These are phyloP conservation scores for Chaetoceros tenuissimus DNA, from an alignment of 108 stramenopile genomes.

Conservation along the genomic window DNA sequence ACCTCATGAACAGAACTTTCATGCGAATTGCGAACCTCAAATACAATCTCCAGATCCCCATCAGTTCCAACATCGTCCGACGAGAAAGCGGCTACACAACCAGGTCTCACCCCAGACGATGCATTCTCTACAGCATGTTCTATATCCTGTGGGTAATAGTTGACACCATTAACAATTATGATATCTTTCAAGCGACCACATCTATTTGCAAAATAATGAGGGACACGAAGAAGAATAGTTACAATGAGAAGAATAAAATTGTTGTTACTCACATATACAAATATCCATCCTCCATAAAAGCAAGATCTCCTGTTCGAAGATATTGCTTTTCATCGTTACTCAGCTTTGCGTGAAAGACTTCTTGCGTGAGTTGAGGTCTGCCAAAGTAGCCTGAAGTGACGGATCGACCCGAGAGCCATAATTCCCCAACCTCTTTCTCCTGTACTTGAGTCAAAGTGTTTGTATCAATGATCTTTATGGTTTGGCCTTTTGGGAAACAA, in stretches of 20 bases:
- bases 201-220: no score
- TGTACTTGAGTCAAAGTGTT: no score
- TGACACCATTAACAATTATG: background rate
- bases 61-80: background rate
- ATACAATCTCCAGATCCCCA: constrained; percentile 1
- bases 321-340: constrained; percentile 5
- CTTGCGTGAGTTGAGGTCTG: background rate
- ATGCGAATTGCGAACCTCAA: background rate
- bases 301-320: constrained; percentile 61
- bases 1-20: no score
- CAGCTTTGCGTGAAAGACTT: constrained; percentile 1
- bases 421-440: constrained; percentile 26
- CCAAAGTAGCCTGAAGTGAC: constrained; percentile 32
- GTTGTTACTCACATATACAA: constrained; percentile 28
- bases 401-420: constrained; percentile 29
- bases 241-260: background rate
- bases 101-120: constrained; percentile 3
- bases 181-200: background rate
- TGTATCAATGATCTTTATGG: constrained; percentile 10
- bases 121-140: background rate
- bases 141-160: constrained; percentile 1
- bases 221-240: no score
- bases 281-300: constrained; percentile 47
- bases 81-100: constrained; percentile 5
- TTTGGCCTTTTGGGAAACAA: background rate